Conservation (phyloP, 768 basidiomycete species). For the Amanita fuliginea region DNA sequence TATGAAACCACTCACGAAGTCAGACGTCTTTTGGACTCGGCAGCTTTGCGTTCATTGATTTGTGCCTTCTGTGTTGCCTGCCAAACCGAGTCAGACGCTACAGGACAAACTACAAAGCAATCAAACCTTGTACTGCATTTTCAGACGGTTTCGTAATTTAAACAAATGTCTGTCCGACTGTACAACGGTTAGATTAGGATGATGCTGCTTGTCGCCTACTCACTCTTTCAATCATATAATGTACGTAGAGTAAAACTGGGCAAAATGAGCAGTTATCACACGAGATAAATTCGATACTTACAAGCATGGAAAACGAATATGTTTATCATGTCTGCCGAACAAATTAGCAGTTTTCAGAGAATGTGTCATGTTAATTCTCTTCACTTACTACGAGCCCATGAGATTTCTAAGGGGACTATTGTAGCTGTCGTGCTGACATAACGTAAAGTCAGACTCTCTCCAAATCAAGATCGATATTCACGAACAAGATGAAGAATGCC, state of each 20-base stretch:
- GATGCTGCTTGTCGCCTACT: slow-evolving; percentile 11
- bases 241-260: slow-evolving; percentile 63
- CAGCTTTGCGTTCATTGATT: slow-evolving; percentile 61
- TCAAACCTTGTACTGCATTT: slow-evolving; percentile 52
- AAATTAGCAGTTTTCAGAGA: neutral
- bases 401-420: slow-evolving; percentile 24
- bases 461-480: neutral
- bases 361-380: too few species aligned
- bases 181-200: neutral
- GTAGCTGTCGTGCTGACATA: slow-evolving; percentile 22
- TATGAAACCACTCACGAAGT: slow-evolving; percentile 51
- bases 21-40: slow-evolving; percentile 73
- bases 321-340: slow-evolving; percentile 44
- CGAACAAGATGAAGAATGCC: slow-evolving; percentile 43
- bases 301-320: slow-evolving; percentile 70
- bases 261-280: slow-evolving; percentile 11
- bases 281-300: slow-evolving; percentile 15
- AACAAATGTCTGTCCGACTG: slow-evolving; percentile 62
- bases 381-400: slow-evolving; percentile 26
- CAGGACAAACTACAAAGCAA: neutral
- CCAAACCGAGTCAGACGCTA: neutral
- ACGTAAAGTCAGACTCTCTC: neutral
- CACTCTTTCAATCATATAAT: slow-evolving; percentile 54
- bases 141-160: slow-evolving; percentile 63
- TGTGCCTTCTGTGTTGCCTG: slow-evolving; percentile 66